phyloP scores from a whole-genome alignment of 2,329 filamentous ascomycete genomes.

The Cercospora janseana region DNA sequence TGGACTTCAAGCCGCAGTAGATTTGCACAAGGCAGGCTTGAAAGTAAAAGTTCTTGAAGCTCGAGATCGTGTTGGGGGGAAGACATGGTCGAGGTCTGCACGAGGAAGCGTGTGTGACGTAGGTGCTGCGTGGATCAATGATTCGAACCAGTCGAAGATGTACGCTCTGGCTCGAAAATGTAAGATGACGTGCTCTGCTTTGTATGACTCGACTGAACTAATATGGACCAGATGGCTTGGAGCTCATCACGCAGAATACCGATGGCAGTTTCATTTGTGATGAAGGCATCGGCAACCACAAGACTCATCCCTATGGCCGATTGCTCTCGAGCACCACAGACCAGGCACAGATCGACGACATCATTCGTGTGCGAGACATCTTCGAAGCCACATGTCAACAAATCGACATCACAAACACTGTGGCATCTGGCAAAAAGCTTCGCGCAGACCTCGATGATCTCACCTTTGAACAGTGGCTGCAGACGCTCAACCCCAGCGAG shows the following conservation, averaged over 20 bases:
- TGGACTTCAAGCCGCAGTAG: slow-evolving; percentile 34
- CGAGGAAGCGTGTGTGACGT: slow-evolving; percentile 47
- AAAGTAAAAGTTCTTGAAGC: slow-evolving; percentile 36
- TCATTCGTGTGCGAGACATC: slow-evolving; percentile 39
- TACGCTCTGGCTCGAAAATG: slow-evolving; percentile 43
- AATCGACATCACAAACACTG: slow-evolving; percentile 25
- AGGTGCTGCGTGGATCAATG: slow-evolving; percentile 61
- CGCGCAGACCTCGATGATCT: slow-evolving; percentile 38
- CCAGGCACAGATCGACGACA: slow-evolving; percentile 26
- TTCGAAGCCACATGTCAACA: slow-evolving; percentile 43
- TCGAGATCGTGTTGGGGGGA: slow-evolving; percentile 42
- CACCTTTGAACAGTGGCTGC: slow-evolving; percentile 43
- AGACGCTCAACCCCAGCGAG: slow-evolving; percentile 34
- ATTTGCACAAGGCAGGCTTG: slow-evolving; percentile 31
- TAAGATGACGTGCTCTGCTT: neutral
- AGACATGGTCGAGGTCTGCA: slow-evolving; percentile 46
- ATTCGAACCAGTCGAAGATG: slow-evolving; percentile 52
- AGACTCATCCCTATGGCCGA: slow-evolving; percentile 38
- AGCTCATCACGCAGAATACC: slow-evolving; percentile 51
- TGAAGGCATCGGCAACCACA: slow-evolving; percentile 38
- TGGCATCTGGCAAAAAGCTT: slow-evolving; percentile 31
- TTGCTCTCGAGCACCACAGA: slow-evolving; percentile 28
- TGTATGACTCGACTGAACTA: neutral
- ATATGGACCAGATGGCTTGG: slow-evolving; percentile 36
- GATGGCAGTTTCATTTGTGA: slow-evolving; percentile 47